phyloP scores from a whole-genome alignment of 1,284 basidiomycete species.

The Boletus smithii region DNA sequence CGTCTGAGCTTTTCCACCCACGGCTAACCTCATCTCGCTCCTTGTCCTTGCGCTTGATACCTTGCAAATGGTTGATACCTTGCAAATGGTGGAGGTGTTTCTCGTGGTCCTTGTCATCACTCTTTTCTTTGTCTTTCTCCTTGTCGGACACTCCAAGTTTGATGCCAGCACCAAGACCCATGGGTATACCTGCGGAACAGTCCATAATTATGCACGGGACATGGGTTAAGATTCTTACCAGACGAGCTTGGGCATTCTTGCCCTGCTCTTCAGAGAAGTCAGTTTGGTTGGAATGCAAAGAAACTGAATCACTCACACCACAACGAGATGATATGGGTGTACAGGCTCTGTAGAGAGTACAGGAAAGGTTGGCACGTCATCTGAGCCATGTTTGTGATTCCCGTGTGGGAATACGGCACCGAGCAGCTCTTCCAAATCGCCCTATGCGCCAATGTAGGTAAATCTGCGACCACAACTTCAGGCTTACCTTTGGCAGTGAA shows the following conservation, averaged over 20 bases:
- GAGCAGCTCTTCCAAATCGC: slow-evolving; percentile 72
- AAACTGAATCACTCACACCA: slow-evolving; percentile 52
- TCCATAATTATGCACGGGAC: slow-evolving; percentile 4
- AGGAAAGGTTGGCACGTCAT: slow-evolving; percentile 41
- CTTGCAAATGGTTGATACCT: slow-evolving; percentile 27
- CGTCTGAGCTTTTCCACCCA: slow-evolving; percentile 36
- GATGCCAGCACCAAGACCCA: slow-evolving; percentile 74
- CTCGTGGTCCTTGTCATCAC: slow-evolving; percentile 37
- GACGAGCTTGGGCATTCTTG: slow-evolving; percentile 79
- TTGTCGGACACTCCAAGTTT: slow-evolving; percentile 51
- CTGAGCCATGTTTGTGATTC: slow-evolving; percentile 29
- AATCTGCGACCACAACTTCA: not conserved
- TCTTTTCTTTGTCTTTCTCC: slow-evolving; percentile 46
- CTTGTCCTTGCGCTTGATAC: slow-evolving; percentile 35
- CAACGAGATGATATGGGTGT: slow-evolving; percentile 79
- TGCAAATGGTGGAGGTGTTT: slow-evolving; percentile 27
- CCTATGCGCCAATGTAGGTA: slow-evolving; percentile 40
- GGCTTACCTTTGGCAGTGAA: slow-evolving; percentile 63
- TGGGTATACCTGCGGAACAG: slow-evolving; percentile 55
- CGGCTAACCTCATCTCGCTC: slow-evolving; percentile 35
- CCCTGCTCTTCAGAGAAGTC: slow-evolving; percentile 54
- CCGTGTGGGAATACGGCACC: slow-evolving; percentile 58
- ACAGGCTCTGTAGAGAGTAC: slow-evolving; percentile 46
- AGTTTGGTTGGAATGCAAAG: slow-evolving; percentile 12
- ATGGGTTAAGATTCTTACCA: slow-evolving; percentile 36